Evolutionary conservation across 192 early-diverging fungal species (phyloP).

Genomic region (Tieghemiomyces parasiticus): DNA sequence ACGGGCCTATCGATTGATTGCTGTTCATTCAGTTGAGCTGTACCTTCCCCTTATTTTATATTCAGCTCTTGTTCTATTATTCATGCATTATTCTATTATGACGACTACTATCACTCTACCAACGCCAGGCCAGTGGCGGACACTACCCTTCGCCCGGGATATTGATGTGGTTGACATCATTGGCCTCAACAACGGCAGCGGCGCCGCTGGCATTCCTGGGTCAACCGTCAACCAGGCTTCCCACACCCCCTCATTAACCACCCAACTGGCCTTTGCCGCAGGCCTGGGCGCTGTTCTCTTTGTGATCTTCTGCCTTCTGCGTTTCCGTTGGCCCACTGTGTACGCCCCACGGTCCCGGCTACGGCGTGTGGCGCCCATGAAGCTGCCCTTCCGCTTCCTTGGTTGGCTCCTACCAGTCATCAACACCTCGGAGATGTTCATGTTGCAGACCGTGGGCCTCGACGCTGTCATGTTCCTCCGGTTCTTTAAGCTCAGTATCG

Average conservation of each 20-base stretch:
- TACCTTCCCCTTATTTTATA: too few relatives aligned
- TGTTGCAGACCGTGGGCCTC: constrained; percentile 30
- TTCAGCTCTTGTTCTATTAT: too few relatives aligned
- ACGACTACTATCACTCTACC: too few relatives aligned
- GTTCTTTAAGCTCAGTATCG: constrained; percentile 33
- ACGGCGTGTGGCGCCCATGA: constrained; percentile 25
- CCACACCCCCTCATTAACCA: constrained; percentile 9
- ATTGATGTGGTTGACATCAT: constrained; percentile 9
- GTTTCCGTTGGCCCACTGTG: constrained; percentile 26
- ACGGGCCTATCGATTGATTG: too few relatives aligned
- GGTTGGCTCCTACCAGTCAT: constrained; percentile 30
- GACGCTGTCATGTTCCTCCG: constrained; percentile 31
- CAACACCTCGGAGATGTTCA: constrained; percentile 28
- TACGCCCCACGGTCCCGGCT: constrained; percentile 31
- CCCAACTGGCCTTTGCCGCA: constrained; percentile 26
- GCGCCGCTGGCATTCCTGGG: background rate
- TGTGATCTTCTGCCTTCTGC: constrained; percentile 23
- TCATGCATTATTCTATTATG: too few relatives aligned
- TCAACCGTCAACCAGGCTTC: background rate
- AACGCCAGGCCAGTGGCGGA: too few relatives aligned
- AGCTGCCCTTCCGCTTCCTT: constrained; percentile 21
- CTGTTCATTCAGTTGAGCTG: too few relatives aligned
- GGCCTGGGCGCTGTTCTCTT: constrained; percentile 22
- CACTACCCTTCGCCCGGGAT: too few relatives aligned
- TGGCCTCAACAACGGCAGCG: constrained; percentile 9